A percentile compares a stretch with the other conserved stretches of the same genome.
Conservation (phyloP, 352 stramenopile species). For the Phytophthora citricola region DNA sequence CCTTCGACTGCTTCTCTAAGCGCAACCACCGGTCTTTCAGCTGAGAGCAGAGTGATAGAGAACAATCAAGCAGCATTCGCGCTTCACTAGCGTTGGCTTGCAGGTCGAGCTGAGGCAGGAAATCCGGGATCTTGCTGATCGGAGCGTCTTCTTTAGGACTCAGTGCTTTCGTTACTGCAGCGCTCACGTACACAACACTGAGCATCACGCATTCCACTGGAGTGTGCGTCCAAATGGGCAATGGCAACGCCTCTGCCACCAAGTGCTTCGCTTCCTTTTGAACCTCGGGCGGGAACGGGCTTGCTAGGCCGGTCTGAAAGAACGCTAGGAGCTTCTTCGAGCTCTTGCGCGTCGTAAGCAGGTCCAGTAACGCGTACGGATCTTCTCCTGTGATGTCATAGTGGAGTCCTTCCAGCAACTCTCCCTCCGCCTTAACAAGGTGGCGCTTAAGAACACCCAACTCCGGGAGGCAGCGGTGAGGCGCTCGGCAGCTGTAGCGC, state of each 20-base stretch:
- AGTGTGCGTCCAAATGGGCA: slow-evolving; percentile 72
- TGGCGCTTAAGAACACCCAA: slow-evolving; percentile 66
- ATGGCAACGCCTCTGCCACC: slow-evolving; percentile 54
- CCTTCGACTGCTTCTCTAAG: slow-evolving; percentile 58
- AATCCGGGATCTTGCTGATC: slow-evolving; percentile 40
- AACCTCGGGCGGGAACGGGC: slow-evolving; percentile 43
- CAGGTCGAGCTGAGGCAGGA: slow-evolving; percentile 55
- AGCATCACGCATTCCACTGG: slow-evolving; percentile 72
- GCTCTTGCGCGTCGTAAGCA: slow-evolving; percentile 57
- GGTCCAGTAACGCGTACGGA: slow-evolving; percentile 74
- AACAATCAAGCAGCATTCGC: slow-evolving; percentile 64
- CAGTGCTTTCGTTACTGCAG: slow-evolving; percentile 54
- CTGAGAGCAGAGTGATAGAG: slow-evolving; percentile 54
- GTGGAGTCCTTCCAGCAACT: slow-evolving; percentile 75
- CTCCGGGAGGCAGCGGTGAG: slow-evolving; percentile 46
- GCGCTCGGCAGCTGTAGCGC: slow-evolving; percentile 22
- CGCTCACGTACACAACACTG: slow-evolving; percentile 73
- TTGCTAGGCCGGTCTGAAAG: slow-evolving; percentile 9
- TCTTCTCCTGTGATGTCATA: slow-evolving; percentile 81
- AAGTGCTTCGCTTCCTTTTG: slow-evolving; percentile 77
- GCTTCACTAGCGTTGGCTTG: slow-evolving; percentile 50
- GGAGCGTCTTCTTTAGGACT: slow-evolving; percentile 8
- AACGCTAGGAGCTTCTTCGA: slow-evolving; percentile 45
- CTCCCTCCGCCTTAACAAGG: slow-evolving; percentile 61
- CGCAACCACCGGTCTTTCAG: slow-evolving; percentile 74